These are phyloP conservation scores for Russula sp. DNA, from an alignment of 768 basidiomycete species.

Conservation along the genomic window DNA sequence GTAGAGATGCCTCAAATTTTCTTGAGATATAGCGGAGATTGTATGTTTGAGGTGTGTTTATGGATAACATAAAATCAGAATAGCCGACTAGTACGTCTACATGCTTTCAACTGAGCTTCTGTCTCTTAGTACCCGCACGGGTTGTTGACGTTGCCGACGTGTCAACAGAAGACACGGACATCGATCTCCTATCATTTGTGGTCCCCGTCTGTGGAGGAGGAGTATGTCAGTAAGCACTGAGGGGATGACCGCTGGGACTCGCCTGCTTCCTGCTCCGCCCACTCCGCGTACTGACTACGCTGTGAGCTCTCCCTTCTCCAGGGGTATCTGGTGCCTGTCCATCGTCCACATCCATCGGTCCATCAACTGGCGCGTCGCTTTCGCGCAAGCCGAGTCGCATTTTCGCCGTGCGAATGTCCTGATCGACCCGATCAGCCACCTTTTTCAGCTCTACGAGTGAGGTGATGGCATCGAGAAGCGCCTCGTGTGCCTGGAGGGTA, in stretches of 20 bases:
- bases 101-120: slow-evolving; percentile 28
- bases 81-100: slow-evolving; percentile 8
- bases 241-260: slow-evolving; percentile 30
- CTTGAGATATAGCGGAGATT: slow-evolving; percentile 7
- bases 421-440: slow-evolving; percentile 78
- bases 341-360: slow-evolving; percentile 38
- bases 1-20: slow-evolving; percentile 5
- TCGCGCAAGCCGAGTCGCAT: slow-evolving; percentile 55
- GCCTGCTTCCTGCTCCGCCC: slow-evolving; percentile 60
- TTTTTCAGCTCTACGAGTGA: slow-evolving; percentile 87
- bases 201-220: slow-evolving; percentile 23
- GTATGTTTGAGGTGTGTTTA: slow-evolving; percentile 1
- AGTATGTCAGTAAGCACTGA: slow-evolving; percentile 16
- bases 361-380: slow-evolving; percentile 41
- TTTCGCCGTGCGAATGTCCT: slow-evolving; percentile 74
- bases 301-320: slow-evolving; percentile 64
- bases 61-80: slow-evolving; percentile 16
- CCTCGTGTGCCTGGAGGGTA: slow-evolving; percentile 71
- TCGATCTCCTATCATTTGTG: slow-evolving; percentile 50
- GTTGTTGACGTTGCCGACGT: slow-evolving; percentile 39
- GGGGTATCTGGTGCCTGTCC: slow-evolving; percentile 44
- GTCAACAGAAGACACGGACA: slow-evolving; percentile 76
- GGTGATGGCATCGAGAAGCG: slow-evolving; percentile 65
- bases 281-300: slow-evolving; percentile 44
- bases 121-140: slow-evolving; percentile 30